Conservation (phyloP, 2,329 filamentous ascomycete species). For the Pseudogymnoascus sp. region DNA sequence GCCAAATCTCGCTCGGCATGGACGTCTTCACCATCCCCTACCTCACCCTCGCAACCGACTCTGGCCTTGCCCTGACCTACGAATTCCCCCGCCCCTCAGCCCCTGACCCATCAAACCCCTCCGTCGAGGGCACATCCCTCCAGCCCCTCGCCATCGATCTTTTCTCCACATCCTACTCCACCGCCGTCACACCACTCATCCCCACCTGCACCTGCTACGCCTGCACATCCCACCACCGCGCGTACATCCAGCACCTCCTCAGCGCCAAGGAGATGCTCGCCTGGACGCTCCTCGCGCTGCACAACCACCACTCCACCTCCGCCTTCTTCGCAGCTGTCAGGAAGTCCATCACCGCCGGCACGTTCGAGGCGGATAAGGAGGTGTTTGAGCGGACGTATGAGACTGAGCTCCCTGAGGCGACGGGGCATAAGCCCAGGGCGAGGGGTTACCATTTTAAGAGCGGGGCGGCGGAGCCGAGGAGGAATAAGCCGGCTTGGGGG, state of each 20-base stretch:
- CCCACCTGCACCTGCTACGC: conserved; percentile 69
- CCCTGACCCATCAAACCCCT: not conserved
- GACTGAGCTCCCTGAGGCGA: conserved; percentile 60
- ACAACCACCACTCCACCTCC: conserved; percentile 71
- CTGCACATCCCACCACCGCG: conserved; percentile 74
- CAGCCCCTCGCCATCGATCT: conserved; percentile 67
- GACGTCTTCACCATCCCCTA: conserved; percentile 77
- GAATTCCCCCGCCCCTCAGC: conserved; percentile 48
- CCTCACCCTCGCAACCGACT: conserved; percentile 64
- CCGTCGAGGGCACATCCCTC: conserved; percentile 15
- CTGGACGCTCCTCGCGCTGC: conserved; percentile 86
- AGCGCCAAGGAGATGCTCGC: conserved; percentile 92
- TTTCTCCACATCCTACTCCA: conserved; percentile 56
- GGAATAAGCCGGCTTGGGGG: conserved; percentile 61
- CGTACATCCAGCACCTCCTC: conserved; percentile 81
- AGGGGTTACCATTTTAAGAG: conserved; percentile 77
- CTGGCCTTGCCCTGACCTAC: conserved; percentile 77
- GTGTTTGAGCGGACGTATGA: conserved; percentile 53
- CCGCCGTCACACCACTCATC: conserved; percentile 53
- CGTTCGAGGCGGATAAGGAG: conserved; percentile 47
- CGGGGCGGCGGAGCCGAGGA: conserved; percentile 50
- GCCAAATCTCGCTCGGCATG: conserved; percentile 65
- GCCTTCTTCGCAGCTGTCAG: conserved; percentile 68
- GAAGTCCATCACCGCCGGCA: conserved; percentile 45
- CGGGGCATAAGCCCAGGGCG: conserved; percentile 68